Evolutionary conservation across 345 rosid genomes (phyloP).

Genomic region (Microcos paniculata): DNA sequence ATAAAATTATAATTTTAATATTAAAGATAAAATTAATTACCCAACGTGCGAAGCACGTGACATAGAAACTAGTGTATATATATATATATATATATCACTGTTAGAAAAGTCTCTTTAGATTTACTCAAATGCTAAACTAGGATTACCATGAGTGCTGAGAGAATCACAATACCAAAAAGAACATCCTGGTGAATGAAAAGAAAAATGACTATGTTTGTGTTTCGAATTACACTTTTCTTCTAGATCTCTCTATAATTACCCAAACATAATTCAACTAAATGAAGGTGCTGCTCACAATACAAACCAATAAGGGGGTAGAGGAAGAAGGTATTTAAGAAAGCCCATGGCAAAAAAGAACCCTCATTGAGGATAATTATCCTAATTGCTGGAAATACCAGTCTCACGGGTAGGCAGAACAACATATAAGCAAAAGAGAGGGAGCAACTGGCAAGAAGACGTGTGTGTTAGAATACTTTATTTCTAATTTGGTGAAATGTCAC

Average conservation of each 20-base stretch:
- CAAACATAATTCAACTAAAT: background rate
- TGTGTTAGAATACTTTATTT: background rate
- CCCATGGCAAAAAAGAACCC: background rate
- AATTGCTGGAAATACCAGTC: background rate
- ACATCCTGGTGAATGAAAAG: background rate
- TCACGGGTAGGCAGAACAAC: background rate
- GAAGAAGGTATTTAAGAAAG: background rate
- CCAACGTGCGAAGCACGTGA: no score
- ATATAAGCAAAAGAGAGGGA: background rate
- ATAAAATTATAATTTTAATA: no score
- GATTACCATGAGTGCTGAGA: background rate
- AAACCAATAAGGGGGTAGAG: background rate
- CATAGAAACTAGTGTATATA: no score
- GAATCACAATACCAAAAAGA: background rate
- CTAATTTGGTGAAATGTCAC: no score
- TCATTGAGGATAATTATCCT: background rate
- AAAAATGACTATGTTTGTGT: background rate
- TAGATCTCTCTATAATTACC: background rate
- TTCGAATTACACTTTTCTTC: no score
- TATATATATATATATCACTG: no score
- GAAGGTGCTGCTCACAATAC: background rate
- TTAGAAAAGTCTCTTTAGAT: slow-evolving; percentile 10
- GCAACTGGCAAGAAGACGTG: background rate
- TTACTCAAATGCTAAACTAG: background rate
- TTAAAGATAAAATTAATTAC: no score